Evolutionary conservation across 495 filamentous ascomycete species (phyloP), one percentile per base, ranked within the genome.

Genomic region (Xylaria longipes): DNA sequence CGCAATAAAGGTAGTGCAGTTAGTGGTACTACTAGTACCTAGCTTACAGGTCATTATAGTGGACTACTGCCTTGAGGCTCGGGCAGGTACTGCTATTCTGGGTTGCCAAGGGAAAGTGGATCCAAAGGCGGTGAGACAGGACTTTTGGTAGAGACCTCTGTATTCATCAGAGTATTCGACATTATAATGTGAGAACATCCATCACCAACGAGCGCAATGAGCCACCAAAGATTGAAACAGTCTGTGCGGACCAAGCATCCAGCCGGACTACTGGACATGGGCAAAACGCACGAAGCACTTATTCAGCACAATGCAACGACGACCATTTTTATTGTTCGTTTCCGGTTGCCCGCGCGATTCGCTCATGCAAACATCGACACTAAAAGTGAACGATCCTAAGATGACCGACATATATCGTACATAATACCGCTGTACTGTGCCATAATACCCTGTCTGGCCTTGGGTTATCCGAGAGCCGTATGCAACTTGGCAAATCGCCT

Each of bases 351-450:
- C 48, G 65, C 48, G 65, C 35, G 65, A 39, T 27, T 67, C 65
- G 35, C 48, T 67, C 33, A 67, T 67, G 65, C 65, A 67, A 41
- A 67, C 48, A 17, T 41, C 65, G 33, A 37, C 57, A 60, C 33
- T 60, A 35, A 39, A n/a, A n/a, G 57, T 37, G 27, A 60, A 22
- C 41, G 39, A 66, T 66, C 63, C 45, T 52, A 39, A 33, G 63
- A 66, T 67, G 65, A 56, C 65, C 48, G 48, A 67, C 65, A 67
- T 67, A 67, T 46, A 52, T 66, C 62, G 62, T 65, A 65, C 62
- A 65, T 43, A 54, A 29, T 46, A 22, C 9, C 25, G 31, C 43
- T 52, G 31, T 27, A 65, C 43, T 39, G 29, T 52, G 43, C 39
- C 25, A 43, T 45, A 65, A 35, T 31, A 41, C 33, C 65, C 20